Base-by-base conservation (phyloP, 2,329 filamentous ascomycete species). In the Fusarium sp. region DNA sequence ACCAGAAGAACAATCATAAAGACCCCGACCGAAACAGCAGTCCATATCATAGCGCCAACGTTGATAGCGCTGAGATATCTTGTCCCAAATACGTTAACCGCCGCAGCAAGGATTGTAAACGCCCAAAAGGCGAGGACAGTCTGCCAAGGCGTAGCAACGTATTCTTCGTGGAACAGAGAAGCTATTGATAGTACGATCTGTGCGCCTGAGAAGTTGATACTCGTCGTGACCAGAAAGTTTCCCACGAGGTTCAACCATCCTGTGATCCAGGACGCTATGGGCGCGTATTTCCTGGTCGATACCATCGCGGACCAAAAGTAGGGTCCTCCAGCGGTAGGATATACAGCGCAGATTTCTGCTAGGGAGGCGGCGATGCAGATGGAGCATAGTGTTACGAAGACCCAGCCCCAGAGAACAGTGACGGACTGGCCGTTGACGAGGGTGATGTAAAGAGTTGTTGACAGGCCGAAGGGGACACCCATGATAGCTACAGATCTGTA, bases 291-390 rank as follows among this genome's bases (percentile, higher is more conserved):
- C 64, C 87, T 86, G 71, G 36, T 38, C 18, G 36, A 38, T 38
- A 94, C 85, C 76, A 89, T 84, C 62, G 92, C 91, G 10, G 91
- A 91, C 92, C 92, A 94, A 81, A 94, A 91, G 76, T 94, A 94
- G 80, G 91, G 87, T 35, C 88, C 90, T 73, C 88, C 88, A 14
- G 88, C 87, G 11, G 85, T 86, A 0, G 85, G 86, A 73, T 88
- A 93, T n/a, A 90, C 90, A 10, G 90, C 91, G 64, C 92, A 85
- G 75, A 93, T 94, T 79, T 94, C 92, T 66, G 91, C 91, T 41
- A 94, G 85, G 20, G 90, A 93, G 20, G 90, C 87, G 33, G 92
- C 91, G 67, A 94, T 87, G 77, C 90, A 93, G 47, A 94, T 77
- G 71, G 93, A 94, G 82, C 92, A 93, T 68, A 93, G 77, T 50